These are phyloP conservation scores for Aspergillus campestris DNA, from an alignment of 495 filamentous ascomycete genomes.

Conservation along the genomic window DNA sequence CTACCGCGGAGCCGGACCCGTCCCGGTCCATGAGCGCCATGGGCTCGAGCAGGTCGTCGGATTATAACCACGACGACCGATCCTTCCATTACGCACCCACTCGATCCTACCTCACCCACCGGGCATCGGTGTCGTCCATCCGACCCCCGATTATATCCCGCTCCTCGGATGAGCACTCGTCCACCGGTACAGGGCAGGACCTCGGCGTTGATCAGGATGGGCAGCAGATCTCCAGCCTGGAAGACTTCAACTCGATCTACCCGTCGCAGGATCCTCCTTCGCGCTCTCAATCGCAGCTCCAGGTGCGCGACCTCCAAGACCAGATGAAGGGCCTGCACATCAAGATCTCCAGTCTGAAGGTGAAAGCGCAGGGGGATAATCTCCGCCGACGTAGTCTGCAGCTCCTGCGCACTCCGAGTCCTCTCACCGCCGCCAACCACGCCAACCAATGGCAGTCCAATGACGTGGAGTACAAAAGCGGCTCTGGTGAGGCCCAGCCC, in stretches of 20 bases:
- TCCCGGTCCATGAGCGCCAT: constrained; percentile 38
- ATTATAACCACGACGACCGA: constrained; percentile 28
- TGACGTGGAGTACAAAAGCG: constrained; percentile 32
- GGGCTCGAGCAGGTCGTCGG: constrained; percentile 30
- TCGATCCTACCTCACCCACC: constrained; percentile 33
- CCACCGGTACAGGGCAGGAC: constrained; percentile 20
- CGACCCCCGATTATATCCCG: constrained; percentile 6
- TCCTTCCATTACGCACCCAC: constrained; percentile 34
- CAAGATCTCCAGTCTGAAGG: constrained; percentile 75
- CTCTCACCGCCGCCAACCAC: constrained; percentile 69
- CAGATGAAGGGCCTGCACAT: constrained; percentile 94
- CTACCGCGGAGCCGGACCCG: constrained; percentile 16
- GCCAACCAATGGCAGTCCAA: constrained; percentile 68
- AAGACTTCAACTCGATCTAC: constrained; percentile 30
- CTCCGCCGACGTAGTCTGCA: constrained; percentile 77
- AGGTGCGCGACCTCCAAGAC: constrained; percentile 76
- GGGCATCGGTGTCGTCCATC: constrained; percentile 27
- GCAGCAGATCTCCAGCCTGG: constrained; percentile 17
- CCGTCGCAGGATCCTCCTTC: constrained; percentile 30
- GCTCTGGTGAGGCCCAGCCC: constrained; percentile 15
- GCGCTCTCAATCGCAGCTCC: constrained; percentile 45
- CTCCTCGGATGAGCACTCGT: constrained; percentile 10
- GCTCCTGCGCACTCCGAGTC: constrained; percentile 74
- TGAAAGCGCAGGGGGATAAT: constrained; percentile 74
- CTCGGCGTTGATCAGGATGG: constrained; percentile 17